Percentiles rank a stretch among this genome's conserved stretches.
phyloP scores from a whole-genome alignment of 305 asterid genomes.

The Fraxinus latifolia region DNA sequence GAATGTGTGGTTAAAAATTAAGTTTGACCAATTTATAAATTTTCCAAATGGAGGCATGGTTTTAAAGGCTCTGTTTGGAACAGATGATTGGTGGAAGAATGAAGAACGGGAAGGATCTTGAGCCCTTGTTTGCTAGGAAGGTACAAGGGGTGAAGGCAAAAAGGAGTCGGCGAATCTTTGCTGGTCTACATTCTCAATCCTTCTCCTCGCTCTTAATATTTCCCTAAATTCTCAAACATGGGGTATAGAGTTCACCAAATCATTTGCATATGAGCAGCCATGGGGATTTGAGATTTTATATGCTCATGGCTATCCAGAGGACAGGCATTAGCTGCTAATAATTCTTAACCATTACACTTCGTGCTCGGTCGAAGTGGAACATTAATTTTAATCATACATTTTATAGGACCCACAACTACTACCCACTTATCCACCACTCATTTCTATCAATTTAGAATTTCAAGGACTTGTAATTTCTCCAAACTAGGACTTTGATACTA shows the following conservation, averaged over 20 bases:
- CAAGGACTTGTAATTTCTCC: neutral
- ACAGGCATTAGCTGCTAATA: slow-evolving; percentile 9
- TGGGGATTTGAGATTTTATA: neutral
- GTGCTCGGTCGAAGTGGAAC: neutral
- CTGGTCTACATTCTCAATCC: neutral
- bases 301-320: slow-evolving; percentile 5
- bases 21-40: neutral
- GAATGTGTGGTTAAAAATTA: neutral
- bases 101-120: neutral
- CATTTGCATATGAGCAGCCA: neutral
- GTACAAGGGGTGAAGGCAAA: neutral
- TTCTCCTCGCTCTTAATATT: neutral
- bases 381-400: neutral
- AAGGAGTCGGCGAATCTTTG: neutral
- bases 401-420: neutral
- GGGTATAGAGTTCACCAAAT: neutral
- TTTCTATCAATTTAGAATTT: neutral
- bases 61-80: neutral
- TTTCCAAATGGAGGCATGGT: neutral
- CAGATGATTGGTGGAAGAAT: neutral
- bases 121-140: neutral
- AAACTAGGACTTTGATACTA: neutral
- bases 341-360: neutral
- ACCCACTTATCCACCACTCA: neutral
- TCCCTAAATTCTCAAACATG: neutral